Evolutionary conservation across 2,329 filamentous ascomycete species (phyloP).

Genomic region (Aspergillus japonicus): DNA sequence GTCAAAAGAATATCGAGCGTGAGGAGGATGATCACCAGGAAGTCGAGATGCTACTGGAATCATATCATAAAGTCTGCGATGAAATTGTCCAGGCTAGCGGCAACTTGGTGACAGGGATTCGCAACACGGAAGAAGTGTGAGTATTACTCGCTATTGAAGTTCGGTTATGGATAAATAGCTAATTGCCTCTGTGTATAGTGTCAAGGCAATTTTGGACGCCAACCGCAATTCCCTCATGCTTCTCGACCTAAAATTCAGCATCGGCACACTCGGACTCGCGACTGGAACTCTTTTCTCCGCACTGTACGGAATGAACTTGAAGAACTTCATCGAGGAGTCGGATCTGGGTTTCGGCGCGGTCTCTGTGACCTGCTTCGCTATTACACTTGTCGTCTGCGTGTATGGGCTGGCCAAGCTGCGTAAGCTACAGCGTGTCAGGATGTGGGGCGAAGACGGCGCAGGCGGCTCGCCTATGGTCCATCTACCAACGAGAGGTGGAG

Average conservation of each 20-base stretch:
- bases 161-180: slow-evolving; percentile 6
- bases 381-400: slow-evolving; percentile 74
- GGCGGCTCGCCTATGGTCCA: slow-evolving; percentile 31
- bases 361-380: slow-evolving; percentile 66
- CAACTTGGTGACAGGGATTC: slow-evolving; percentile 88
- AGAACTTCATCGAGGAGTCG: slow-evolving; percentile 97
- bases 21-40: slow-evolving; percentile 89
- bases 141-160: slow-evolving; percentile 32
- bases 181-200: slow-evolving; percentile 51
- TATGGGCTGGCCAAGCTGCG: slow-evolving; percentile 83
- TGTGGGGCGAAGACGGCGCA: slow-evolving; percentile 65
- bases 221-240: slow-evolving; percentile 99
- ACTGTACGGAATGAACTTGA: slow-evolving; percentile 99
- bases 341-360: slow-evolving; percentile 80
- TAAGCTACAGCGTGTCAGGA: slow-evolving; percentile 82
- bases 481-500: slow-evolving; percentile 26
- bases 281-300: slow-evolving; percentile 93
- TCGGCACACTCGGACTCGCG: slow-evolving; percentile 89
- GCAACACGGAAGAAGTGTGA: slow-evolving; percentile 98
- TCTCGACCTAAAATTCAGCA: slow-evolving; percentile 91
- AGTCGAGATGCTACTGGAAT: slow-evolving; percentile 94
- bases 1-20: slow-evolving; percentile 68
- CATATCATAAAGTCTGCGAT: slow-evolving; percentile 95
- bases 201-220: slow-evolving; percentile 94
- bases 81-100: slow-evolving; percentile 95